Evolutionary conservation across 768 basidiomycete genomes (phyloP).

Genomic region (Chalciporus sphaerocephalus): DNA sequence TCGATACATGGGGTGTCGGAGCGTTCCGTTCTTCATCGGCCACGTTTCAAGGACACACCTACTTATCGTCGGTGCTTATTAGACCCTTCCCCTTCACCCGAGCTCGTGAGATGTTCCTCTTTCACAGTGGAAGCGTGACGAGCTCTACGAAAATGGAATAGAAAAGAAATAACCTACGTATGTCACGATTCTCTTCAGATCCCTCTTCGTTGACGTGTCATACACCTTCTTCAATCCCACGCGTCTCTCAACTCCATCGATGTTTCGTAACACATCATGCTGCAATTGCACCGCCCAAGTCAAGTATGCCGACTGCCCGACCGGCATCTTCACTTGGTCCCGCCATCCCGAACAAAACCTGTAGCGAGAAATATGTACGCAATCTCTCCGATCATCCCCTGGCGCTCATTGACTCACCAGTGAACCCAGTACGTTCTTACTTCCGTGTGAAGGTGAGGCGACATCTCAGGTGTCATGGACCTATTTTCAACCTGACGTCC

Average conservation of each 20-base stretch:
- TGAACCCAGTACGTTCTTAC: background rate
- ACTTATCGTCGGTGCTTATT: background rate
- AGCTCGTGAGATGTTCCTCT: background rate
- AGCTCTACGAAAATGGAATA: too few relatives aligned
- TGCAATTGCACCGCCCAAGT: background rate
- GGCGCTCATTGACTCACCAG: too few relatives aligned
- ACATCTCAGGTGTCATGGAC: background rate
- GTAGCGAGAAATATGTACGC: too few relatives aligned
- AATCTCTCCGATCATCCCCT: too few relatives aligned
- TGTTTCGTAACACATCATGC: background rate
- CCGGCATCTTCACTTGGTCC: too few relatives aligned
- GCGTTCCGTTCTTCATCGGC: background rate
- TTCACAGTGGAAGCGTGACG: background rate
- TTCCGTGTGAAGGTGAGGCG: background rate
- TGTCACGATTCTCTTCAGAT: too few relatives aligned
- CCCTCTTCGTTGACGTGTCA: too few relatives aligned
- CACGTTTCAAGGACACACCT: background rate
- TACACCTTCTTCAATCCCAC: too few relatives aligned
- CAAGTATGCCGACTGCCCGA: too few relatives aligned
- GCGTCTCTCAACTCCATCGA: too few relatives aligned
- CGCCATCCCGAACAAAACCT: background rate
- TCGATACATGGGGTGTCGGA: background rate
- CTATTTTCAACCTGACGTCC: background rate
- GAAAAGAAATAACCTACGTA: too few relatives aligned
- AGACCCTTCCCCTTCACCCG: background rate